Percentiles rank a stretch among this genome's conserved stretches.
These are phyloP conservation scores for Cryphonectria radicalis DNA, from an alignment of 2,329 filamentous ascomycete genomes.

Conservation along the genomic window DNA sequence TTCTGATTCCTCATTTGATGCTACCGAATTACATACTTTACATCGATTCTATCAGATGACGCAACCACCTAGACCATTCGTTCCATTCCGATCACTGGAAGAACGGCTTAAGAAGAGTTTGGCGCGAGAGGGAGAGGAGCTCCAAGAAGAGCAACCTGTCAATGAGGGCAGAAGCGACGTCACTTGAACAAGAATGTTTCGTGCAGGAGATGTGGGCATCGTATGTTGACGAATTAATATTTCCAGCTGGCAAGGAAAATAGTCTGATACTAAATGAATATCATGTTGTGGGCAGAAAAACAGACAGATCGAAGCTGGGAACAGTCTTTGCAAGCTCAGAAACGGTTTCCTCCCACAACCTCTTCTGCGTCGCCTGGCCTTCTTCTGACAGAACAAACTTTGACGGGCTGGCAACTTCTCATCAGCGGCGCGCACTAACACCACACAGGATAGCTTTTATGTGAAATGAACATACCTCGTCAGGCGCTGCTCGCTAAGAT, in stretches of 20 bases:
- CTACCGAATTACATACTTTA: too few species aligned
- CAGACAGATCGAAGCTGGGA: not conserved
- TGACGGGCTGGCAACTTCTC: not conserved
- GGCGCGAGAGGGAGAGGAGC: not conserved
- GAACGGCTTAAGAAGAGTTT: not conserved
- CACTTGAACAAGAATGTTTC: not conserved
- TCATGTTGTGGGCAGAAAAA: not conserved
- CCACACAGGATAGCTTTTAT: not conserved
- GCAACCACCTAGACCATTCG: not conserved
- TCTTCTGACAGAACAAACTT: slow-evolving; percentile 5
- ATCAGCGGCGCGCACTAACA: not conserved
- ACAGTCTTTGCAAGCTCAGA: not conserved
- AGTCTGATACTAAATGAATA: not conserved
- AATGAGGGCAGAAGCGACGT: not conserved
- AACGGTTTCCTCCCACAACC: slow-evolving; percentile 4
- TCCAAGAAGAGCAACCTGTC: not conserved
- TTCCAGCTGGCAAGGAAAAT: not conserved
- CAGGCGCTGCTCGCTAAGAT: slow-evolving; percentile 5
- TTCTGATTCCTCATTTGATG: not conserved
- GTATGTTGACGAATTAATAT: not conserved
- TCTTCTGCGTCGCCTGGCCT: slow-evolving; percentile 5
- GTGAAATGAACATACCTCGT: not conserved
- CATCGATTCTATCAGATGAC: not conserved
- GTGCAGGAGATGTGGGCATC: not conserved
- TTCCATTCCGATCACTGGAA: not conserved